phyloP scores from a whole-genome alignment of 2,329 filamentous ascomycete species.

The Cercospora nicotianae region DNA sequence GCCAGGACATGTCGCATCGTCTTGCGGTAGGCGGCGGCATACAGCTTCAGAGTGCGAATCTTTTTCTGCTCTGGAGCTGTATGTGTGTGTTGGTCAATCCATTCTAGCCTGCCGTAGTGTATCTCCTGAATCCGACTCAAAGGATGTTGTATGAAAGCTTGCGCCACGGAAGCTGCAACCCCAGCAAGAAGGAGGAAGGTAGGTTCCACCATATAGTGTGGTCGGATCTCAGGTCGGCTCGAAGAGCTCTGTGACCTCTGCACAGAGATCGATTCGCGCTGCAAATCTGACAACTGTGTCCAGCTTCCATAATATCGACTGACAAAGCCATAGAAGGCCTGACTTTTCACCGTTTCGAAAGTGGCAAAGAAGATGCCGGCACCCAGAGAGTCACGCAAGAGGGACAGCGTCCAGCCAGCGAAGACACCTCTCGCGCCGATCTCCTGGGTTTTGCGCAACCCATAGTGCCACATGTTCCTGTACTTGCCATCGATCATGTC shows the following conservation, averaged over 20 bases:
- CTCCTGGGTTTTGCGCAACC: constrained; percentile 64
- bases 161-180: constrained; percentile 65
- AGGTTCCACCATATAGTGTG: constrained; percentile 74
- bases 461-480: constrained; percentile 68
- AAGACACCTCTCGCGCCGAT: constrained; percentile 73
- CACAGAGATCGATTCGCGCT: constrained; percentile 35
- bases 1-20: constrained; percentile 62
- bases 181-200: constrained; percentile 69
- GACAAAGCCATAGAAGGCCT: constrained; percentile 70
- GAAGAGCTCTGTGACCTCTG: constrained; percentile 25
- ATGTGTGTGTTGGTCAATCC: constrained; percentile 60
- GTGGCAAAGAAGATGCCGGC: constrained; percentile 71
- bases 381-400: constrained; percentile 69
- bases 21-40: constrained; percentile 70
- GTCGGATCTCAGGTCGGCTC: constrained; percentile 58
- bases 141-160: constrained; percentile 70
- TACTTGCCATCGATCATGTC: constrained; percentile 61
- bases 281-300: constrained; percentile 37
- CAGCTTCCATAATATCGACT: constrained; percentile 64
- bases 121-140: constrained; percentile 69
- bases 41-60: constrained; percentile 60
- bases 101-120: constrained; percentile 72
- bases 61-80: constrained; percentile 43
- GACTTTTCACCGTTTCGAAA: constrained; percentile 75
- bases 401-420: constrained; percentile 68